phyloP scores from a whole-genome alignment of 352 stramenopile species.

The Pythium apleroticum region DNA sequence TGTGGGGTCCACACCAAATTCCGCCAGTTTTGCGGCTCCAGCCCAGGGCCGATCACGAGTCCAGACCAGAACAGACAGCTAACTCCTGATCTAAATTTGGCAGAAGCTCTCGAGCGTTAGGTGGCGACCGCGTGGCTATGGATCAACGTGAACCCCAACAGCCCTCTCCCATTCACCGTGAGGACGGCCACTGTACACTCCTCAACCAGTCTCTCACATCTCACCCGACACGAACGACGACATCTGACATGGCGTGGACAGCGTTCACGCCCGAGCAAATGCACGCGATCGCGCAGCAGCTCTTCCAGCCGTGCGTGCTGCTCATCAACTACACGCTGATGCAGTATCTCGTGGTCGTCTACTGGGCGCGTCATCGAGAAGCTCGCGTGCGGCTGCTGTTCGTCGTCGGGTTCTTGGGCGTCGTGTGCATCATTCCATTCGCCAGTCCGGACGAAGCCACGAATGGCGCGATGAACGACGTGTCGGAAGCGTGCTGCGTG shows the following conservation, averaged over 20 bases:
- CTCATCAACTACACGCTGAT: constrained; percentile 24
- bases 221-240: no score
- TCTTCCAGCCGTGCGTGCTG: constrained; percentile 4
- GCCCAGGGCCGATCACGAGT: no score
- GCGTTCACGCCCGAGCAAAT: not conserved
- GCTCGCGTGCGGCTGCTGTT: constrained; percentile 14
- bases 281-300: not conserved
- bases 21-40: no score
- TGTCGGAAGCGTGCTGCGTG: not conserved
- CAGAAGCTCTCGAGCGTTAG: not conserved
- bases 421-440: constrained; percentile 7
- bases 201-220: no score
- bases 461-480: not conserved
- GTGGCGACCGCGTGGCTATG: not conserved
- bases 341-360: constrained; percentile 21
- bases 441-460: not conserved
- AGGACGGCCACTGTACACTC: no score
- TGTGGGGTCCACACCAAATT: not conserved
- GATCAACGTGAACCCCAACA: not conserved
- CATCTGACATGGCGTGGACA: not conserved
- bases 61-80: no score
- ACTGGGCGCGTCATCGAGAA: constrained; percentile 11
- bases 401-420: not conserved
- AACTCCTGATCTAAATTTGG: not conserved
- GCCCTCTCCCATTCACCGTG: not conserved